Evolutionary conservation across 768 basidiomycete genomes (phyloP).

Genomic region (Holtermannia corniformis): DNA sequence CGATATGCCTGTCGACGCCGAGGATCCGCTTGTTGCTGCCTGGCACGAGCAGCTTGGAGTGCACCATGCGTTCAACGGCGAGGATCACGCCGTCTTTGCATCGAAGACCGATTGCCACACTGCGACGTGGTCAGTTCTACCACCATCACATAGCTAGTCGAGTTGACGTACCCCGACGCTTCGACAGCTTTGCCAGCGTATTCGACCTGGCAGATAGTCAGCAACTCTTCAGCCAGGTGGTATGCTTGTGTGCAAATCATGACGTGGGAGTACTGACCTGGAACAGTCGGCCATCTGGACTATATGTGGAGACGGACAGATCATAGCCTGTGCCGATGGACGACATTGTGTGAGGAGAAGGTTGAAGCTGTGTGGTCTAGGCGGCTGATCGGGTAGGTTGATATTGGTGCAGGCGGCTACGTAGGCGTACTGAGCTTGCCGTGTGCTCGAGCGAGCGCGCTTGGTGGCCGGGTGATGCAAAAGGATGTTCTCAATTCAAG

Average conservation of each 20-base stretch:
- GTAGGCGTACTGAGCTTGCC: too few species aligned
- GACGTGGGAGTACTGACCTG: slow-evolving; percentile 53
- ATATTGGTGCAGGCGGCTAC: not conserved
- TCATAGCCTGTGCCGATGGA: slow-evolving; percentile 99
- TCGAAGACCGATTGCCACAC: slow-evolving; percentile 90
- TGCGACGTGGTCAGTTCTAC: slow-evolving; percentile 36
- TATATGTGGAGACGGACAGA: slow-evolving; percentile 45
- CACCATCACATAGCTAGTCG: not conserved
- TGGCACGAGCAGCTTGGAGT: slow-evolving; percentile 89
- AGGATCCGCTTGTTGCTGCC: slow-evolving; percentile 88
- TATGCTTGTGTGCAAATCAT: not conserved
- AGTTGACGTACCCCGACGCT: slow-evolving; percentile 70
- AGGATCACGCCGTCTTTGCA: slow-evolving; percentile 90
- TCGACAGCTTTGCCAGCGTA: slow-evolving; percentile 98
- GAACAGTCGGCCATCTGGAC: slow-evolving; percentile 93
- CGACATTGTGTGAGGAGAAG: slow-evolving; percentile 80
- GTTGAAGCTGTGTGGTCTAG: slow-evolving; percentile 2
- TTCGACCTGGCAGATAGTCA: slow-evolving; percentile 61
- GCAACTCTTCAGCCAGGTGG: slow-evolving; percentile 10
- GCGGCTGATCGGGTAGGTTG: not conserved
- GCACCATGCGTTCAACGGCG: slow-evolving; percentile 95
- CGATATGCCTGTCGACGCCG: slow-evolving; percentile 85
- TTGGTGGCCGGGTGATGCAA: too few species aligned
- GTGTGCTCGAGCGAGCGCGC: too few species aligned
- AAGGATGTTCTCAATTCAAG: too few species aligned